Conservation (phyloP, 306 rosid species). For the Purshia tridentata region DNA sequence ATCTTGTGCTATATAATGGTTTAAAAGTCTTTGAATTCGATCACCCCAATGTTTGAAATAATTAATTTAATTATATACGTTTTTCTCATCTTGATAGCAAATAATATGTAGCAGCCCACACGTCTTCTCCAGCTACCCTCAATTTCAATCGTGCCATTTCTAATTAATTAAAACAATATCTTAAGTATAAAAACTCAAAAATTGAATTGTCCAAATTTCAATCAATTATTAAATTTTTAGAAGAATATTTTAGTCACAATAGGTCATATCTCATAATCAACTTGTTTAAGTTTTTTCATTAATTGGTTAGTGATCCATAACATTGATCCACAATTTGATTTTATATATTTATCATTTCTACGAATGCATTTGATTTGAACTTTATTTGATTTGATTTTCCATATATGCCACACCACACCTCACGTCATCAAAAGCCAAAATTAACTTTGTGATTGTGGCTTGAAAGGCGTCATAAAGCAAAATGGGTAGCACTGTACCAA, state of each 20-base stretch:
- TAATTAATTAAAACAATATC: neutral
- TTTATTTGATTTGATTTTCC: neutral
- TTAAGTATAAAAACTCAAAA: neutral
- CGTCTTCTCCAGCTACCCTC: neutral
- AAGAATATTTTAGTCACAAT: too few relatives aligned
- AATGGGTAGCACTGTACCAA: neutral
- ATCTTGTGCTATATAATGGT: neutral
- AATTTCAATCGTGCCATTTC: neutral
- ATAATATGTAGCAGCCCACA: neutral
- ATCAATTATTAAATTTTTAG: neutral
- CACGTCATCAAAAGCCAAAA: conserved; percentile 1
- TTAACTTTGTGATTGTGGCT: neutral
- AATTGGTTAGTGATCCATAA: neutral
- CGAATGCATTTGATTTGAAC: neutral
- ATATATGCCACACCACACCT: neutral
- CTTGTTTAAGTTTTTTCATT: neutral
- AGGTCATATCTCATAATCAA: neutral
- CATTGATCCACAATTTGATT: neutral
- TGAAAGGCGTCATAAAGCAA: neutral
- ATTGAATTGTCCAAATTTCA: neutral
- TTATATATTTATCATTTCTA: neutral
- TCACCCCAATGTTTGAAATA: neutral
- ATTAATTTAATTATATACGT: neutral
- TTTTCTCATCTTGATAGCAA: neutral
- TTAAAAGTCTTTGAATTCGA: neutral